Evolutionary conservation across 768 basidiomycete genomes (phyloP), one percentile per base, ranked within the genome.

Genomic region (Trametes cinnabarina): DNA sequence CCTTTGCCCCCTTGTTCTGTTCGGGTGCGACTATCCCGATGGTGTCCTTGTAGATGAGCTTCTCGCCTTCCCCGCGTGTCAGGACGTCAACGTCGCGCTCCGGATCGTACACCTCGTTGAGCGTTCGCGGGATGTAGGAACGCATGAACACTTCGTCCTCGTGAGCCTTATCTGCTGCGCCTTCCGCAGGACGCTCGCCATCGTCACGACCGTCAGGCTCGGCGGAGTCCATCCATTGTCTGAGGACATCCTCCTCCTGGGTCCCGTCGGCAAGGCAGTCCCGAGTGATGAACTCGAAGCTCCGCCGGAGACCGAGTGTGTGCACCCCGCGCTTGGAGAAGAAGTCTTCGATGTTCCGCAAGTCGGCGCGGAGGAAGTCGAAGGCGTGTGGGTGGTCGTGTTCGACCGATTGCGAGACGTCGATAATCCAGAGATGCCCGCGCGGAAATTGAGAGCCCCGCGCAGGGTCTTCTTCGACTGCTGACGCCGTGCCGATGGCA

Each of bases 371-470:
- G 35, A 99, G 80, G 74, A 99, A 99, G 72, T 99, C 96, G 69
- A 94, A 98, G 0, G 97, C 93, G 26, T 88, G 80, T 0, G 96
- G 97, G 66, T 99, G 97, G 72, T 98, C 96, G 68, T 98, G 95
- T 66, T 99, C 97, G 34, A 99, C 95, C 62, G 93, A 95, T 70
- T 99, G 97, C 1, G 95, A 97, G 57, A 99, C 97, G 71, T 99
- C 97, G 74, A 99, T 98, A 65, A 98, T 88, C 73, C 84, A 94
- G 17, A 97, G 80, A 66, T 93, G 92, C 1, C 74, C 79, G 47
- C 40, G 68, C 23, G 58, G 55, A 23, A 47, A 7, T 12, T 46
- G 28, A 3, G 44, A 6, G n/a, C 47, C 56, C 20, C n/a, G n/a
- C n/a, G n/a, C n/a, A n/a, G 52, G n/a, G 39, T 54, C 37, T 12